Base-by-base conservation (phyloP, 345 rosid genomes). In the Camelina sativa region DNA sequence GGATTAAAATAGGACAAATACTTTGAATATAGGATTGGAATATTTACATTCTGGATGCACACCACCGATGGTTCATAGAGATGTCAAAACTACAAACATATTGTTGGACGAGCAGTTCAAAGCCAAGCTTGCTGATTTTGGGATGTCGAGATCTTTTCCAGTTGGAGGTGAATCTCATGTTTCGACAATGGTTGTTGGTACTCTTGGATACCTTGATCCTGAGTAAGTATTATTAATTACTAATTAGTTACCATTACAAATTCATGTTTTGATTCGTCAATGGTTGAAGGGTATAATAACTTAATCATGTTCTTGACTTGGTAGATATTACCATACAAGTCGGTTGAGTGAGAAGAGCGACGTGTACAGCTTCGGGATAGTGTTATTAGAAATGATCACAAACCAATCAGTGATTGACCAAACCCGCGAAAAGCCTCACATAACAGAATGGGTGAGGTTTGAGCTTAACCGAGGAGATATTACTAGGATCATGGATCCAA, bases 41-140 rank as follows among this genome's bases (percentile, higher is more conserved):
- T 86, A 84, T 22, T 71, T 86, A 43, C 85, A 79, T 52, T 20
- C 52, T 50, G 84, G 89, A 19, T 79, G 87, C 80, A 84, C 64
- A 53, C 86, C 86, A 4, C 30, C 30, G 30, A 28, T 28, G 30
- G 30, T 28, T 4, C 30, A 28, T 28, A 28, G 30, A 28, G 4
- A 86, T 81, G 55, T 84, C 30, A 84, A 86, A 67, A 65, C 76
- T 43, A 11, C 81, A 34, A 86, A 86, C 77, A 82, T 86, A 72
- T 62, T 86, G 37, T 55, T 84, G 15, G 67, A 65, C 13, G 84
- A 84, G 0, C 28, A 75, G 11, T 66, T 79, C n/a, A 83, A 82
- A 12, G 84, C 86, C 9, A 84, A 82, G 17, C 73, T 86, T 10
- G 74, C 85, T 0, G 86, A 86, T 67, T 86, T 84, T 64, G 88